These are phyloP conservation scores for Xylaria sp. DNA, from an alignment of 2,329 filamentous ascomycete genomes.

Conservation along the genomic window DNA sequence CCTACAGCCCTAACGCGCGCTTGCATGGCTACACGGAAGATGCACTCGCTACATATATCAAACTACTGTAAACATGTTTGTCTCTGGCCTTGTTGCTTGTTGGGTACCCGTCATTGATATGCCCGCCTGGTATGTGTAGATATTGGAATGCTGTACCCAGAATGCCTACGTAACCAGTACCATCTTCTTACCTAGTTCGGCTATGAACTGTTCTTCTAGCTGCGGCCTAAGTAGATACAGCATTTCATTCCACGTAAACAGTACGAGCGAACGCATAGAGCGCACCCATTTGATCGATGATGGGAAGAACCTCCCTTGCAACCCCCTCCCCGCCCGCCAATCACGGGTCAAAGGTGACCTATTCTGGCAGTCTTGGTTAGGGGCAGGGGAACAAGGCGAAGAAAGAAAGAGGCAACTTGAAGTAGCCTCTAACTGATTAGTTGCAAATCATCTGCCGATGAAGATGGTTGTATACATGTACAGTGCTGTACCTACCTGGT, in stretches of 20 bases:
- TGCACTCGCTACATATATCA: no score
- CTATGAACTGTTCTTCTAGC: no score
- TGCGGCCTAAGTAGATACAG: neutral
- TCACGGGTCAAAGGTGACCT: conserved; percentile 29
- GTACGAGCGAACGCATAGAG: neutral
- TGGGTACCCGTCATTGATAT: no score
- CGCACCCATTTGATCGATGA: neutral
- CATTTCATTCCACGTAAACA: neutral
- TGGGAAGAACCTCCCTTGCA: conserved; percentile 13
- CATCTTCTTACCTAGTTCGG: no score
- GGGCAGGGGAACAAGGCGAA: neutral
- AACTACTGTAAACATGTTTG: no score
- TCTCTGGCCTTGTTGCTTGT: no score
- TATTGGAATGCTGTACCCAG: neutral
- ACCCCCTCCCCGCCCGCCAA: conserved; percentile 26
- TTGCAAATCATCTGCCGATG: neutral
- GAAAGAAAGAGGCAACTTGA: neutral
- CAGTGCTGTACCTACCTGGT: neutral
- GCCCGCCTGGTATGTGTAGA: neutral
- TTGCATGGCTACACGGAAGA: no score
- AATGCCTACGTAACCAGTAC: no score
- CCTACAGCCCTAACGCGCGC: no score
- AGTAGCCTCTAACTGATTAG: neutral
- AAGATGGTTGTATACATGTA: conserved; percentile 9
- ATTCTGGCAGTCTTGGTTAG: conserved; percentile 19